Percentiles rank a stretch among this genome's conserved stretches.
Conservation (phyloP, 495 filamentous ascomycete species). For the Stereocaulon alpinum region DNA sequence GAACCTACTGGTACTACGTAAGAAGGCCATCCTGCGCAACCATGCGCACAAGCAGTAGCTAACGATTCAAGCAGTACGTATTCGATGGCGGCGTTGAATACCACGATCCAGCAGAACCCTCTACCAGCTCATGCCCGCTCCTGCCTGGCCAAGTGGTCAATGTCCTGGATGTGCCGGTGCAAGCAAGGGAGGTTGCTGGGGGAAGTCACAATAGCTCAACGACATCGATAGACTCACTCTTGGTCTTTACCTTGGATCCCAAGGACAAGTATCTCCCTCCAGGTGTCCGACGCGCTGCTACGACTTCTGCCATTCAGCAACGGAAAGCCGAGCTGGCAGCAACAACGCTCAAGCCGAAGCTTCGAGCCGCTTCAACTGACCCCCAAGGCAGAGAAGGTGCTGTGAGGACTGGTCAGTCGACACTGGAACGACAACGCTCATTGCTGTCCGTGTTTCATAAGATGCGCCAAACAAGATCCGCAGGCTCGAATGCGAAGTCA, state of each 20-base stretch:
- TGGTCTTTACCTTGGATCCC: slow-evolving; percentile 67
- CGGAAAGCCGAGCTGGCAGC: slow-evolving; percentile 6
- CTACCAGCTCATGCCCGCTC: slow-evolving; percentile 71
- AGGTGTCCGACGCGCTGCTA: slow-evolving; percentile 31
- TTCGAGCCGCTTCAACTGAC: neutral
- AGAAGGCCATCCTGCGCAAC: slow-evolving; percentile 23
- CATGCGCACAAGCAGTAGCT: slow-evolving; percentile 6
- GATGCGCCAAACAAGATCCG: slow-evolving; percentile 20
- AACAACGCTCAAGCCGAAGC: neutral
- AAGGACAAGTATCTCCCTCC: slow-evolving; percentile 57
- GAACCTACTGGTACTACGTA: slow-evolving; percentile 93
- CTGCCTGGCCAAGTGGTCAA: slow-evolving; percentile 81
- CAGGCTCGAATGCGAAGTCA: slow-evolving; percentile 12
- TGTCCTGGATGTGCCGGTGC: slow-evolving; percentile 65
- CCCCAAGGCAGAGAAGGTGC: neutral
- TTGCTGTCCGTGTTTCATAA: slow-evolving; percentile 18
- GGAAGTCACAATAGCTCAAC: slow-evolving; percentile 29
- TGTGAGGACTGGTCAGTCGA: neutral
- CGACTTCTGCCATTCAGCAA: slow-evolving; percentile 30
- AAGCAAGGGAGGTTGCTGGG: slow-evolving; percentile 41
- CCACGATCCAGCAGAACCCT: slow-evolving; percentile 57
- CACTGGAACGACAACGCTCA: slow-evolving; percentile 8
- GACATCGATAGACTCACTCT: slow-evolving; percentile 30
- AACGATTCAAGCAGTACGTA: slow-evolving; percentile 50
- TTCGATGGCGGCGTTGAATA: slow-evolving; percentile 64